Base-by-base conservation (phyloP, 495 filamentous ascomycete species). In the Saxophila tyrrhenica region DNA sequence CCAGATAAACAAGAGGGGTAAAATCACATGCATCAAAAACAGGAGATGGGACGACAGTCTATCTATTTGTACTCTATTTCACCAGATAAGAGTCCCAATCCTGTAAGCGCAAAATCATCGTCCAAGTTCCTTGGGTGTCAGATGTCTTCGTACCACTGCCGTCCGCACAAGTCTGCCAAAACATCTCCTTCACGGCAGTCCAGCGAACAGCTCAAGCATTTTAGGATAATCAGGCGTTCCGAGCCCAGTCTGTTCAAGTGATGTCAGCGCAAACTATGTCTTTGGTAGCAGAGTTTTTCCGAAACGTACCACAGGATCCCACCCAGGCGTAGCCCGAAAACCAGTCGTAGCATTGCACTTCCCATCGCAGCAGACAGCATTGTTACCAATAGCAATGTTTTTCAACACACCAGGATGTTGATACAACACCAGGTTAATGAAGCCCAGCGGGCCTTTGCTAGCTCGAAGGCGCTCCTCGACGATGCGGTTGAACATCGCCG, bases 171-270 rank as follows among this genome's bases (percentile, higher is more conserved):
- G 8, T 39, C 35, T 39, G 35, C 16, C 35, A 16, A 39, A 8
- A 9, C 9, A 39, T 9, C 35, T 39, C 16, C 9, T 41, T 20
- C n/a, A 55, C 16, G 53, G 53, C 25, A 55, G 23, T 23, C 44
- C 23, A 3, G 38, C n/a, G 35, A 55, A 55, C 19, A 51, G 25
- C 3, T 55, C 29, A 43, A 42, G 13, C 53, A 55, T 48, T 39
- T 48, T 50, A 7, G 46, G 46, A 22, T 70, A 80, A 41, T 55
- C 38, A 9, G 46, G 23, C 46, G 53, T 48, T 3, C 53, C 46
- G n/a, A 55, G 17, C 1, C 53, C 46, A 19, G 46, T 42, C n/a
- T n/a, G n/a, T n/a, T n/a, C n/a, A n/a, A n/a, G n/a, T n/a, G n/a
- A n/a, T n/a, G n/a, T n/a, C n/a, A n/a, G n/a, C n/a, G n/a, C n/a